These are phyloP conservation scores for Pseudonectria foliicola DNA, from an alignment of 2,329 filamentous ascomycete species.

Conservation along the genomic window DNA sequence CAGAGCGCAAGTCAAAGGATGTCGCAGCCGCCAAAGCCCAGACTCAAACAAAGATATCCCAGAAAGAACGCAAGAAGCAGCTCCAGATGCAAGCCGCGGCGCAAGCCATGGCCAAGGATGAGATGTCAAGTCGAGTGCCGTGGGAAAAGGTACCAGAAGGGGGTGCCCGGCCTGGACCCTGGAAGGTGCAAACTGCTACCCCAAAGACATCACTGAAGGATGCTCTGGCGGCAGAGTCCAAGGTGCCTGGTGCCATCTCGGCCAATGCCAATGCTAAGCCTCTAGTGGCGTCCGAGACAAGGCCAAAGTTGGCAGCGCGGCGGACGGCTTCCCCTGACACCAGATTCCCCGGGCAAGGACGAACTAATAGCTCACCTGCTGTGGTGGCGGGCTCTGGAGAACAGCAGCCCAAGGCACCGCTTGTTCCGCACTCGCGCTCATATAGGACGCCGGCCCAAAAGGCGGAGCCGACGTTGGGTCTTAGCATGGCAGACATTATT, in stretches of 20 bases:
- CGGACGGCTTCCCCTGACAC: conserved; percentile 56
- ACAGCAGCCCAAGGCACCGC: conserved; percentile 30
- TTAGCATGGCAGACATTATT: conserved; percentile 84
- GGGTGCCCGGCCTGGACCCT: conserved; percentile 45
- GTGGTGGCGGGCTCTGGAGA: conserved; percentile 19
- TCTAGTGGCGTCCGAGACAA: conserved; percentile 36
- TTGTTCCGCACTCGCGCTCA: conserved; percentile 54
- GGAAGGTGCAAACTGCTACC: conserved; percentile 52
- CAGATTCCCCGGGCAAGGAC: conserved; percentile 52
- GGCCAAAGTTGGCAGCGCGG: conserved; percentile 31
- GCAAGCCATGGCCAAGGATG: conserved; percentile 32
- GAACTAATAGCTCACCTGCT: conserved; percentile 28
- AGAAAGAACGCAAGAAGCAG: conserved; percentile 85
- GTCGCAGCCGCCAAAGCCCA: conserved; percentile 26
- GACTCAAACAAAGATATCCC: conserved; percentile 61
- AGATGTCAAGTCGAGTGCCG: conserved; percentile 27
- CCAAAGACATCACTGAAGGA: conserved; percentile 46
- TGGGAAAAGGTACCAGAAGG: conserved; percentile 38
- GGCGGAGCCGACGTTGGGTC: conserved; percentile 55
- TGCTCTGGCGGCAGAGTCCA: conserved; percentile 30
- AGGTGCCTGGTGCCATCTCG: conserved; percentile 19
- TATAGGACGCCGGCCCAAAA: conserved; percentile 53
- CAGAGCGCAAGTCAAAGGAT: conserved; percentile 41
- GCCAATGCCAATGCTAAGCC: conserved; percentile 33
- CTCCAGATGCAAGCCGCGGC: conserved; percentile 57